phyloP scores from a whole-genome alignment of 345 rosid genomes.

The Eucalyptus dawsonii region DNA sequence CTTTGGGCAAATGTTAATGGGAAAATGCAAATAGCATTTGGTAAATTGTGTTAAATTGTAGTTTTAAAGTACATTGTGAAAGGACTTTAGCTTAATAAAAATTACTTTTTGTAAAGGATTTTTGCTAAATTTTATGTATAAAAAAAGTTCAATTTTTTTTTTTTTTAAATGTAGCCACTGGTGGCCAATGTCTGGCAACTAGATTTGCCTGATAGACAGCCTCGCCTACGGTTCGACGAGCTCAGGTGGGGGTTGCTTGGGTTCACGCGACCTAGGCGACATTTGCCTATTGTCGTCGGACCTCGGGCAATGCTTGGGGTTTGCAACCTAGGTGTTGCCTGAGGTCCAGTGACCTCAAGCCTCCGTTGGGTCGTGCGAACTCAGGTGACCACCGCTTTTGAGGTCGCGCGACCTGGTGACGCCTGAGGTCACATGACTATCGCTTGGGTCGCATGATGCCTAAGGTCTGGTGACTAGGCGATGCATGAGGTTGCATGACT shows the following conservation, averaged over 20 bases:
- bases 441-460: fast-evolving
- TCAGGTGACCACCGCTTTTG: fast-evolving
- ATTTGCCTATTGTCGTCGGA: fast-evolving
- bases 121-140: too few species aligned
- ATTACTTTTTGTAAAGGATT: too few species aligned
- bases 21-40: too few species aligned
- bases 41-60: too few species aligned
- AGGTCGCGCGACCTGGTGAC: fast-evolving
- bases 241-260: fast-evolving
- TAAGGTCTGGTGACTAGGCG: fast-evolving
- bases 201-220: fast-evolving
- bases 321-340: too few species aligned
- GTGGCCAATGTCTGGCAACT: too few species aligned
- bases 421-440: fast-evolving
- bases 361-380: fast-evolving
- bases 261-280: fast-evolving
- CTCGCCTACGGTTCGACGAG: fast-evolving
- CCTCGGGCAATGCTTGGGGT: too few species aligned
- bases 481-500: fast-evolving
- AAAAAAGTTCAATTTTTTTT: too few species aligned
- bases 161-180: too few species aligned
- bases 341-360: too few species aligned
- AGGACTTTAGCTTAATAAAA: fast-evolving
- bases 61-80: too few species aligned
- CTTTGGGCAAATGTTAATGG: too few species aligned